Evolutionary conservation across 345 rosid genomes (phyloP), one percentile per base, ranked within the genome.

Genomic region (Laguncularia racemosa): DNA sequence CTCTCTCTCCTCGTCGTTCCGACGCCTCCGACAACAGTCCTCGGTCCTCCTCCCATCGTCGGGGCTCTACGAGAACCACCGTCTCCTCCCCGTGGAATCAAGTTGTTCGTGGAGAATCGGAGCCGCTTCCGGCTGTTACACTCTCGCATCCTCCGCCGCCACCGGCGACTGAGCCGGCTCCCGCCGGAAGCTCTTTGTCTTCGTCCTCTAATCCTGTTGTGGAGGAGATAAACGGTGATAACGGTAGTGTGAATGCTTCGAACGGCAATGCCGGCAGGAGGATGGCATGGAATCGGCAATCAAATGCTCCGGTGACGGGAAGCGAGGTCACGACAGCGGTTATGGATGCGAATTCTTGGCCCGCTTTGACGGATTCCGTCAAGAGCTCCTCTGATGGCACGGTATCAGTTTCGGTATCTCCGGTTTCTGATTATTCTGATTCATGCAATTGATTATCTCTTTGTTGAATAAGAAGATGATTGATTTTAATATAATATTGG

Each of bases 281-380:
- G 68, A 81, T 73, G 16, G 87, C 62, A 12, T 89, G 98, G 98
- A 86, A 70, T 45, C 78, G 61, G 76, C 98, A 90, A 6, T 78
- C 84, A 4, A 78, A 78, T 64, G 82, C 82, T 26, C 47, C 40
- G 14, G 33, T 18, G 54, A 17, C 56, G 13, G 65, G 28, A 18
- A 53, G 48, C 17, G 38, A 73, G 20, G 65, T 70, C 44, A 86
- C 76, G 58, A 65, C 65, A 17, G 72, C 87, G 38, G 89, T 78
- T 33, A 79, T 90, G 64, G 97, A 70, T 58, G 79, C 78, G 16
- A 75, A 63, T 21, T 65, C 78, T 1, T 86, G 97, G 97, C 97
- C 97, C 4, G 69, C 78, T 17, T 67, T 89, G 55, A 74, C 73
- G 8, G 84, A 75, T 59, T 70, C 81, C 16, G 64, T 66, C 26